phyloP scores from a whole-genome alignment of 306 rosid species.

The Quercus engelmannii region DNA sequence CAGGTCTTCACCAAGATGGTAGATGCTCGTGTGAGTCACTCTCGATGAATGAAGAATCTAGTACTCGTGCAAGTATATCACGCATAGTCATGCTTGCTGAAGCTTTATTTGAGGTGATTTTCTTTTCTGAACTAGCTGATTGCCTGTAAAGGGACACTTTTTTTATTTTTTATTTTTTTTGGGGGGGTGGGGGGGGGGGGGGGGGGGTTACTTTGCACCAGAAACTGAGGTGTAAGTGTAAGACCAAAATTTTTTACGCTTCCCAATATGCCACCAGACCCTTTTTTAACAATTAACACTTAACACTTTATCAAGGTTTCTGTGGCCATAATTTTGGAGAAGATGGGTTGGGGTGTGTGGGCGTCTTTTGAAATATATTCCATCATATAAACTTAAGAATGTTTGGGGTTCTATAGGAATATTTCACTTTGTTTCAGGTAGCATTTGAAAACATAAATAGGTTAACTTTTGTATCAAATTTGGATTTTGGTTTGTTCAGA shows the following conservation, averaged over 20 bases:
- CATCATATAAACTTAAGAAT: not conserved
- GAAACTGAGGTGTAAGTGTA: not conserved
- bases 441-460: not conserved
- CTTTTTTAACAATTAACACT: no score
- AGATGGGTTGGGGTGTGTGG: not conserved
- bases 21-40: conserved; percentile 75
- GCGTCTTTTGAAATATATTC: not conserved
- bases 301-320: not conserved
- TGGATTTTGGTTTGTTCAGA: not conserved
- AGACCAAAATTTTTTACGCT: not conserved
- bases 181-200: no score
- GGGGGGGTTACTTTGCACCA: not conserved
- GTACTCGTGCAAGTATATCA: conserved; percentile 91
- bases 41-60: conserved; percentile 63
- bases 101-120: conserved; percentile 84
- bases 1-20: conserved; percentile 87
- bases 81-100: conserved; percentile 97
- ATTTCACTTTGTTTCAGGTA: not conserved
- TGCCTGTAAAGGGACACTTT: not conserved
- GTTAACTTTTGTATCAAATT: not conserved
- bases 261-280: not conserved
- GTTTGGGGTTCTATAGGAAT: not conserved
- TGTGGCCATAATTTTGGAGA: not conserved
- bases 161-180: not conserved
- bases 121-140: conserved; percentile 12